phyloP scores from a whole-genome alignment of 371 early-diverging fungal genomes.

The Mortierella sp. region DNA sequence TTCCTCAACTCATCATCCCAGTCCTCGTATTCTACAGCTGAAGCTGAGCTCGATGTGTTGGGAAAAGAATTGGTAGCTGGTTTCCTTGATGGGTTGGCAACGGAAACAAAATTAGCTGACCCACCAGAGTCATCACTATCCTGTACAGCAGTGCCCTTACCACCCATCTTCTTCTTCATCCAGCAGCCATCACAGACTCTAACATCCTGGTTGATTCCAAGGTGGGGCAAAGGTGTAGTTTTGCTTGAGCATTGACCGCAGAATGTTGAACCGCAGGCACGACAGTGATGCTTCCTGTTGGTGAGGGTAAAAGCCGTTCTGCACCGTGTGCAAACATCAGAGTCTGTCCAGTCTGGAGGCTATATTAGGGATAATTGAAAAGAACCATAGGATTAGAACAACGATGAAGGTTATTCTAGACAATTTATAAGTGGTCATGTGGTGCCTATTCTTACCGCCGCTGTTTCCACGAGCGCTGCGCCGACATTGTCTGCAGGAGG shows the following conservation, averaged over 20 bases:
- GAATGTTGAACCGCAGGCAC: conserved; percentile 94
- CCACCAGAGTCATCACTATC: conserved; percentile 36
- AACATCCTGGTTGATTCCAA: conserved; percentile 89
- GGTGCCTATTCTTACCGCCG: conserved; percentile 24
- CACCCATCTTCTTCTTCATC: conserved; percentile 70
- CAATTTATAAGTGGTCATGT: background rate
- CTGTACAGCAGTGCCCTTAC: conserved; percentile 33
- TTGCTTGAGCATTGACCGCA: conserved; percentile 94
- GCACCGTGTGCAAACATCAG: conserved; percentile 93
- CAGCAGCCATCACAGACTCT: conserved; percentile 95
- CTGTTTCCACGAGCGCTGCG: conserved; percentile 44
- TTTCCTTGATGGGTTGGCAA: conserved; percentile 1
- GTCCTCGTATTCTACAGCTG: conserved; percentile 64
- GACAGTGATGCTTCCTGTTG: conserved; percentile 97
- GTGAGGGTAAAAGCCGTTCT: conserved; percentile 90
- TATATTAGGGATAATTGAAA: conserved; percentile 25
- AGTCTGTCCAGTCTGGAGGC: conserved; percentile 97
- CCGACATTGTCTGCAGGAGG: conserved; percentile 48
- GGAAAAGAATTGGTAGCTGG: conserved; percentile 24
- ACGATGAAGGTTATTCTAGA: background rate
- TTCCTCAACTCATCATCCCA: conserved; percentile 85
- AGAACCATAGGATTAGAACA: background rate
- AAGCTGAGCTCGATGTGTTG: conserved; percentile 8
- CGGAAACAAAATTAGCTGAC: conserved; percentile 19
- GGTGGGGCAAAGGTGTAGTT: conserved; percentile 81